Base-by-base conservation (phyloP, 1,139 yeast genomes). In the Suhomyces bokatorum region DNA sequence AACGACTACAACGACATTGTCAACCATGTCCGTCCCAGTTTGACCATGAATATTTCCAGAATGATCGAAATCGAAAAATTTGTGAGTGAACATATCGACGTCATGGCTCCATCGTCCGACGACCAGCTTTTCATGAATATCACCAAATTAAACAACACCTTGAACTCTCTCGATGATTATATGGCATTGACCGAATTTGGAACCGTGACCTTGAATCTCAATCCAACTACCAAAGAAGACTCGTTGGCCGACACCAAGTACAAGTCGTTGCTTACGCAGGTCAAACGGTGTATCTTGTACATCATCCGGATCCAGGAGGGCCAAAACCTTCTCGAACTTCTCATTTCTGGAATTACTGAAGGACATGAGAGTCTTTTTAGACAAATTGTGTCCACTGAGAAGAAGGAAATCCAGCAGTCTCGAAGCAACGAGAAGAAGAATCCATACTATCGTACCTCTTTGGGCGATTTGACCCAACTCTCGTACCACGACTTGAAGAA, bases 251-350 rank as follows among this genome's bases (percentile, higher is more conserved):
- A 73, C 42, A 57, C 71, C 4, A 80, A 78, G 54, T 65, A 74
- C 16, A 77, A 76, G 45, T 71, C 85, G 2, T 66, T 89, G 29
- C 71, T 87, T 57, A 79, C 91, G 38, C 91, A 90, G 55, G 89
- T 88, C 0, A 93, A 93, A 62, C 73, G 96, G 52, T 85, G 91
- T 51, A 67, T 91, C 30, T 67, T 87, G 17, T 90, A 89, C 58
- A 82, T 91, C 54, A 80, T 91, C 49, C 81, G 91, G 49, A 87
- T 93, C 12, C 96, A 93, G 67, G 79, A 80, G 28, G 89, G 89
- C 17, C 74, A 79, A 3, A 86, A 84, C 48, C 66, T 93, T 39
- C 74, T 88, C 50, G 96, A 87, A 37, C 68, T 91, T 40, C 70
- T 90, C 44, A 77, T 87, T 5, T 81, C 90, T 8, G 86, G 87